Base-by-base conservation (phyloP, 768 basidiomycete genomes). In the Terana coerulea region DNA sequence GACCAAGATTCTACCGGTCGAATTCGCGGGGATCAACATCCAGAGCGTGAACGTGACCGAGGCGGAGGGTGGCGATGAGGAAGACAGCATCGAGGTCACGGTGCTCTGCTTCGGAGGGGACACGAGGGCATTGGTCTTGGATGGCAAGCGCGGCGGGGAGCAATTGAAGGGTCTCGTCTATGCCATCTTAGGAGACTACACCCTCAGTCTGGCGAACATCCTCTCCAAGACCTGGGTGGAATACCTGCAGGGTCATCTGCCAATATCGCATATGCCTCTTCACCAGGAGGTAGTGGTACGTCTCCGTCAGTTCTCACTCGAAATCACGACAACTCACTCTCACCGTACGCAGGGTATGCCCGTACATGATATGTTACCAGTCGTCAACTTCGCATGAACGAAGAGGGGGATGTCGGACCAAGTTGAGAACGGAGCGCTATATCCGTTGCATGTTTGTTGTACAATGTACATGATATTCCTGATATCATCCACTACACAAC, bases 131-230 rank as follows among this genome's bases (percentile, higher is more conserved):
- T 24, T 40, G 17, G 28, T 51, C 6, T 44, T 55, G 5, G 49
- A 51, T 36, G 54, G 54, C 39, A 31, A 31, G 28, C 25, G 42
- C 11, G 54, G 49, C 17, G 54, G 49, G 2, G 54, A 55, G 17
- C 34, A 50, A 10, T n/a, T 55, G 24, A 37, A 31, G 21, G 54
- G 54, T 15, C 12, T 46, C 11, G 54, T 55, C 19, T 55, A 55
- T 37, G 22, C 33, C 8, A n/a, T 40, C 34, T 22, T 26, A 6
- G 52, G 30, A 24, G 47, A 47, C 30, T 37, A 43, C n/a, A 19
- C 21, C 35, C 39, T 49, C 12, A 22, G 5, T 8, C 15, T 3
- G 17, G 19, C 24, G 5, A 42, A 35, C 9, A 26, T 49, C 40
- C 22, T 49, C 4, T 26, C 47, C 6, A 43, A 28, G 41, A 41